phyloP scores from a whole-genome alignment of 805 yeast genomes.

The Sugiyamaella smithiae region DNA sequence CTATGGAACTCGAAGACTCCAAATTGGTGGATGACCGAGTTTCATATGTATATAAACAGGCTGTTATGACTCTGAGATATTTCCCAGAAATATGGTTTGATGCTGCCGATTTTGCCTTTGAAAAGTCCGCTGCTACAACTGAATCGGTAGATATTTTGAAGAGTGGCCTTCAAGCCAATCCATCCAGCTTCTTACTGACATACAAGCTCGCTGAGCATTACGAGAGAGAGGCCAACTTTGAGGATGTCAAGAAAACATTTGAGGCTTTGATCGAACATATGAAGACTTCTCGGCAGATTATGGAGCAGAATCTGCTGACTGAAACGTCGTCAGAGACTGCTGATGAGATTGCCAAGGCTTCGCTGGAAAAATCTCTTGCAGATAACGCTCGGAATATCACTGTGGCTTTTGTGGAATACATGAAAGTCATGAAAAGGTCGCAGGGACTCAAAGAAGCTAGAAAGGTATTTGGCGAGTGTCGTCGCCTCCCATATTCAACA shows the following conservation, averaged over 20 bases:
- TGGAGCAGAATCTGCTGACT: constrained; percentile 15
- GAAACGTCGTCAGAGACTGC: neutral
- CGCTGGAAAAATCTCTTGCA: neutral
- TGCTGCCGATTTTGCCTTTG: constrained; percentile 40
- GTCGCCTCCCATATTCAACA: constrained; percentile 61
- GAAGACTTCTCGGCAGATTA: constrained; percentile 35
- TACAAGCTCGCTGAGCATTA: constrained; percentile 65
- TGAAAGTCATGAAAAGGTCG: constrained; percentile 67
- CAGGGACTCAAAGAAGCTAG: constrained; percentile 73
- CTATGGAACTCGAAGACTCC: constrained; percentile 52
- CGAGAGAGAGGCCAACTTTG: constrained; percentile 55
- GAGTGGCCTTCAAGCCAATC: constrained; percentile 61
- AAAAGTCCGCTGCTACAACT: constrained; percentile 35
- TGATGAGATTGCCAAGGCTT: neutral
- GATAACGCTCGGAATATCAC: constrained; percentile 44
- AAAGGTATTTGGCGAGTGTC: constrained; percentile 61
- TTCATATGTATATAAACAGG: constrained; percentile 68
- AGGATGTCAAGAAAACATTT: constrained; percentile 50
- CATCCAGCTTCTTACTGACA: constrained; percentile 63
- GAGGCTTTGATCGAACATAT: constrained; percentile 50
- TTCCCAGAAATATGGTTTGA: constrained; percentile 76
- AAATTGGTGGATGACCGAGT: constrained; percentile 54
- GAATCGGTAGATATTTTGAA: constrained; percentile 45
- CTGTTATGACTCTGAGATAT: constrained; percentile 58
- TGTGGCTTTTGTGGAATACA: constrained; percentile 60